Evolutionary conservation across 2,329 filamentous ascomycete genomes (phyloP), one percentile per base, ranked within the genome.

Genomic region (Podosphaera xanthii): DNA sequence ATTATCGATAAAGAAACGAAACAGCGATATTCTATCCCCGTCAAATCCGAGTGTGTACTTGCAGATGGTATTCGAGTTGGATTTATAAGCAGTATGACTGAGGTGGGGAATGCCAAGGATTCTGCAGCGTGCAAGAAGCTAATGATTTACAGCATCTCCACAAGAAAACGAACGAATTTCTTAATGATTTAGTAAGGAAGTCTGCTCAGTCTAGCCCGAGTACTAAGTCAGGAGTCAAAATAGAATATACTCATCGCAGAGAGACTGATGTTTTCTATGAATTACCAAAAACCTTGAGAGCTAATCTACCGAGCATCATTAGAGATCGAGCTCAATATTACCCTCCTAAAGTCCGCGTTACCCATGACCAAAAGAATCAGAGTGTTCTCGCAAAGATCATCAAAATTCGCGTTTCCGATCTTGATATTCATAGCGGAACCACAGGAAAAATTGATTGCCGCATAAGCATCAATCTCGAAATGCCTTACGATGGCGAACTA

Each of bases 381-480:
- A 75, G 82, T 60, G 73, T 90, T 2, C 72, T 91, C 9, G 84
- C 82, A 61, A 89, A 87, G 70, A 96, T 98, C 66, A 82, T 98
- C 71, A 98, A 98, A 74, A 82, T 83, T 34, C 82, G 89, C n/a
- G 77, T 97, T 12, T 83, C 81, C 34, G 89, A 98, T 69, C 73
- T 96, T n/a, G 86, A 95, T 66, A 78, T 98, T 22, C 84, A 86
- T 71, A 85, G 88, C 65, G 91, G 92, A 0, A 74, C 75, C 57
- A 79, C 78, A 7, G 34, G 35, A n/a, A 80, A 81, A 2, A 86
- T 96, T 67, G 92, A 98, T 71, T 95, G 89, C 72, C 86, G 92
- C 9, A 83, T 98, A 64, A 94, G 88, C 66, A 82, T 98, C 67
- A 97, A 95, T 68, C 78, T 98, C 1, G 94, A 98, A 79, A 89